These are phyloP conservation scores for Yamadazyma songkhlaensis DNA, from an alignment of 1,139 yeast species.

Conservation along the genomic window DNA sequence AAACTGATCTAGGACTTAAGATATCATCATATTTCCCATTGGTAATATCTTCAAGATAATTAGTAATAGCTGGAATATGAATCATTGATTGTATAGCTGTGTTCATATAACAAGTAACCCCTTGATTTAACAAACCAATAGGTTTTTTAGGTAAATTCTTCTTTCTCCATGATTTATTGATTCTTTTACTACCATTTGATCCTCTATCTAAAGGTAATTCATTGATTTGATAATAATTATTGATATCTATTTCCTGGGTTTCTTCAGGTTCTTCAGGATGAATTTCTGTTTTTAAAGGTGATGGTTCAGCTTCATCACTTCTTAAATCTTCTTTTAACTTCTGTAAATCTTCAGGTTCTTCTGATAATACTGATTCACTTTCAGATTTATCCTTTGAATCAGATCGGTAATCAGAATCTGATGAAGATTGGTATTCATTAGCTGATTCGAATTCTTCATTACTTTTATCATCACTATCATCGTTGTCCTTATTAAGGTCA, in stretches of 20 bases:
- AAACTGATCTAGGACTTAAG: conserved; percentile 59
- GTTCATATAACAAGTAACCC: conserved; percentile 96
- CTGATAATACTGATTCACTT: conserved; percentile 10
- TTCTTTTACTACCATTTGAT: conserved; percentile 52
- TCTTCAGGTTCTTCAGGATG: conserved; percentile 15
- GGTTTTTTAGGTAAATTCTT: conserved; percentile 46
- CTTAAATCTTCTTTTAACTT: conserved; percentile 33
- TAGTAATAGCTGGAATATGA: conserved; percentile 89
- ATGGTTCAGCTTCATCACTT: conserved; percentile 24
- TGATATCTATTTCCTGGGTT: conserved; percentile 15
- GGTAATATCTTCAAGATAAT: conserved; percentile 68
- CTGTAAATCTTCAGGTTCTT: conserved; percentile 29
- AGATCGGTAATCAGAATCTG: conserved; percentile 15
- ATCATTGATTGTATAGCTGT: conserved; percentile 88
- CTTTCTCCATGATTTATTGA: conserved; percentile 61
- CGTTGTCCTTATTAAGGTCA: conserved; percentile 17
- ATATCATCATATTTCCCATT: conserved; percentile 45
- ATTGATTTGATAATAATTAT: conserved; percentile 47
- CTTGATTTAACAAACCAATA: conserved; percentile 81
- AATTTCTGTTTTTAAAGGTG: not conserved
- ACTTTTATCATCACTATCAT: conserved; percentile 9
- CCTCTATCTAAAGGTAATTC: conserved; percentile 57
- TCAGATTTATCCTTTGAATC: conserved; percentile 9
- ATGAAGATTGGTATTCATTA: conserved; percentile 11
- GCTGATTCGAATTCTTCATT: conserved; percentile 17